These are phyloP conservation scores for Heterobasidion parviporum DNA, from an alignment of 1,284 basidiomycete genomes.

Conservation along the genomic window DNA sequence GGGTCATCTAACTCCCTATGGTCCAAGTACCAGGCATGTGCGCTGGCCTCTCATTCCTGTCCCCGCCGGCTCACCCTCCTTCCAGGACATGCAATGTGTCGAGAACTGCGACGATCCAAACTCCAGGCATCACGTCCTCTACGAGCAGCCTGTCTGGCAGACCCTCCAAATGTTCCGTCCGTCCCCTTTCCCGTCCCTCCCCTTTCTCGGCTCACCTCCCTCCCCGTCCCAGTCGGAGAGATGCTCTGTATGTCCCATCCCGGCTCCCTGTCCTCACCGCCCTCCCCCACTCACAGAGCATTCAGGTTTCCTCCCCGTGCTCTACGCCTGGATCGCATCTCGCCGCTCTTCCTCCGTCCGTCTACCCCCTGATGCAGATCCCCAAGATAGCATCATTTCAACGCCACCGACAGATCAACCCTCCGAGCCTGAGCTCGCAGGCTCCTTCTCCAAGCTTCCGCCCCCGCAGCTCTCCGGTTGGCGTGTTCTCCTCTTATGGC, in stretches of 20 bases:
- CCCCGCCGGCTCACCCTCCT: slow-evolving; percentile 9
- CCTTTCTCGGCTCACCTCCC: slow-evolving; percentile 20
- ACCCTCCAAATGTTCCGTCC: slow-evolving; percentile 88
- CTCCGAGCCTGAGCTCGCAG: slow-evolving; percentile 9
- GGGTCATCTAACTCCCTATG: slow-evolving; percentile 75
- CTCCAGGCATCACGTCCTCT: slow-evolving; percentile 54
- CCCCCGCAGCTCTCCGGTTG: slow-evolving; percentile 52
- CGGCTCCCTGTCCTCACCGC: slow-evolving; percentile 5
- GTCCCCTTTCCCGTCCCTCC: slow-evolving; percentile 25
- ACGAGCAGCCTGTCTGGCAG: slow-evolving; percentile 92
- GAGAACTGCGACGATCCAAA: slow-evolving; percentile 72
- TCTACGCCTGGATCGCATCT: slow-evolving; percentile 57
- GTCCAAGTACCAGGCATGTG: slow-evolving; percentile 68
- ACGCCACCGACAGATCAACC: slow-evolving; percentile 13
- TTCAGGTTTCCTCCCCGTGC: slow-evolving; percentile 75
- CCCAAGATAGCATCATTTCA: slow-evolving; percentile 18
- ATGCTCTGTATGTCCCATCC: slow-evolving; percentile 68
- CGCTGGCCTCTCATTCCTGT: slow-evolving; percentile 6
- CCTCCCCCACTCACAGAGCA: slow-evolving; percentile 12
- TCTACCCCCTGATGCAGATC: slow-evolving; percentile 43
- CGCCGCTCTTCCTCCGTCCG: slow-evolving; percentile 42
- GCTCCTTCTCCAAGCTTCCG: slow-evolving; percentile 27
- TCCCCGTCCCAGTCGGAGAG: slow-evolving; percentile 66
- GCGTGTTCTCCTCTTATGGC: slow-evolving; percentile 72
- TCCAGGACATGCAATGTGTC: slow-evolving; percentile 90